Base-by-base conservation (phyloP, 306 rosid genomes). In the Corylus americana region DNA sequence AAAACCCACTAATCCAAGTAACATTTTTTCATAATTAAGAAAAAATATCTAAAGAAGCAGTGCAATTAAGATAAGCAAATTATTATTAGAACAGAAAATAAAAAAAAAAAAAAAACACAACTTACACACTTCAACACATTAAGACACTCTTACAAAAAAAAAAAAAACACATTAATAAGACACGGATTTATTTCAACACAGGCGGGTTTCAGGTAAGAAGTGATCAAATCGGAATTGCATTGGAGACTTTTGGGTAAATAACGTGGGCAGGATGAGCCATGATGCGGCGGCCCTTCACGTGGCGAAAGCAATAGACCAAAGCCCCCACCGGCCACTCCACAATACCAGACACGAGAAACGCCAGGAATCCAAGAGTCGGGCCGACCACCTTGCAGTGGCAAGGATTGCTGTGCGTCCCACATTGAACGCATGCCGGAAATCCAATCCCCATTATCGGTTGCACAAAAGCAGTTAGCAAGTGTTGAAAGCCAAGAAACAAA, bases 321-420 rank as follows among this genome's bases (percentile, higher is more conserved):
- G 91, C 94, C 53, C 97, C 97, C 20, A 91, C 83, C 10, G 98
- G 98, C 97, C 98, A 93, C 78, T 93, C 95, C 57, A 93, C 91
- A 42, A 83, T 25, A 48, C 90, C 97, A 31, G 93, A 85, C 27
- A 47, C 90, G 1, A 62, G 83, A 35, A 93, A 91, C 8, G 91
- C 93, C 83, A 93, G 5, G 69, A 84, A 85, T 8, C 95, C 95
- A 7, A 93, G 22, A 3, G 97, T 93, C 1, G 95, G 98, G 4
- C 97, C 95, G 54, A 93, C 82, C 84, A 90, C 93, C 89, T 85
- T 91, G 90, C 98, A 93, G 85, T 93, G 86, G 83, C 95, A 91
- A 18, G 95, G 97, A 83, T 93, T 91, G 78, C 92, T 87, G 0
- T 17, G 20, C 0, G 88, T 91, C 0, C 98, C 97, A 57, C 98